Evolutionary conservation across 345 rosid genomes (phyloP), one percentile per base, ranked within the genome.

Genomic region (Brassica juncea): DNA sequence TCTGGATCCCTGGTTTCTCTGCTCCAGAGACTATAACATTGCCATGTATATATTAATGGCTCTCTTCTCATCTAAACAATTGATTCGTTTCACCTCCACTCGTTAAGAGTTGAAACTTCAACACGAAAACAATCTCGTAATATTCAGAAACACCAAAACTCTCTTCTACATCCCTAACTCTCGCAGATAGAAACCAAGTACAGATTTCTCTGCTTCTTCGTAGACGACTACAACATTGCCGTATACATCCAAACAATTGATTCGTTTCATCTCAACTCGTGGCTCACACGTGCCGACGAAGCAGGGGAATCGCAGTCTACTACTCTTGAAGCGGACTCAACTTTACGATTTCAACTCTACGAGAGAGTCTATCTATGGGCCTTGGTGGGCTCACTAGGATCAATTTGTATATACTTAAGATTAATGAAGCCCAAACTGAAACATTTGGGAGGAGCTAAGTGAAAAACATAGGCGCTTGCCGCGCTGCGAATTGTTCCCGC

Each of bases 401-500:
- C n/a, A 21, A 31, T 23, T 30, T 32, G 6, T 0, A 0, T 3
- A 1, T 31, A n/a, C 19, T 54, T 19, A 19, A 2, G 37, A 31
- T 54, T 23, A 70, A 7, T 34, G 10, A 47, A 28, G 66, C 21
- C 34, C 58, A 71, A 57, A 12, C n/a, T 32, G 44, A n/a, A 72
- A 35, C 0, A 60, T 3, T 0, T 4, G 9, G 69, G 55, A 69
- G 68, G 77, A 73, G 23, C 31, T 44, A 73, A 30, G 6, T 28
- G 31, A 35, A 42, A 35, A 34, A 4, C 5, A n/a, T 6, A n/a
- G 55, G 8, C 59, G 25, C 59, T 16, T 54, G 57, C 57, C 57
- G 57, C 57, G 57, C 57, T 49, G 57, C 8, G 3, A 69, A 61
- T 59, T 58, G 34, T 9, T 73, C 77, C 77, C 69, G 77, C 77